Base-by-base conservation (phyloP, 176 grass and related monocot species). In the Zoysia pacifica region DNA sequence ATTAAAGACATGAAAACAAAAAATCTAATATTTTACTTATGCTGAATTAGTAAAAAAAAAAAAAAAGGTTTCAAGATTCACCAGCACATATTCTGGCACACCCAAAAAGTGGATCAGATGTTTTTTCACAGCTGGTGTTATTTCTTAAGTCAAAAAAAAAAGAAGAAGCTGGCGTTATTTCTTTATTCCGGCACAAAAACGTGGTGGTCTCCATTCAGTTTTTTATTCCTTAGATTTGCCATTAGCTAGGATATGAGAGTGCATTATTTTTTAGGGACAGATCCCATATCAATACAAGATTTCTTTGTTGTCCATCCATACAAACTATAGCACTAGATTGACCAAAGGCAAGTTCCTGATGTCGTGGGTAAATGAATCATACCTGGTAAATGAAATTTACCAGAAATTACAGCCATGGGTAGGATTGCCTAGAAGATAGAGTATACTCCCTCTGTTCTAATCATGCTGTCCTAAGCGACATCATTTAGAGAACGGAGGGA, bases 1-100 rank as follows among this genome's bases (percentile, higher is more conserved):
- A 84, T 70, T 20, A 68, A 84, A 64, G 52, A 39, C 39, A 90
- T 35, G 13, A 65, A 62, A 47, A 42, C 9, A 76, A 7, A 7
- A 48, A 53, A 69, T 39, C 15, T 50, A 53, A 60, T 52, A 53
- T 2, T 45, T 48, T 79, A 80, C 19, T 46, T 54, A 79, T 15
- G 15, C 49, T 62, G 55, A 8, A 83, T 64, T 45, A 51, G 74
- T 52, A 4, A 52, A 75, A 48, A n/a, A n/a, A n/a, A 52, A 76
- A 48, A 28, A 28, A 28, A 28, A 28, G 28, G 28, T 28, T 47
- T 55, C 37, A 19, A 80, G 50, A 43, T 69, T 68, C 12, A 36
- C 39, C 46, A 54, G 6, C 36, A 46, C 58, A 18, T 67, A 62
- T 19, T 74, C 70, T 16, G 13, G 49, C 9, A 72, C 4, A 0